Evolutionary conservation across 345 rosid genomes (phyloP).

Genomic region (Ceriops zippeliana): DNA sequence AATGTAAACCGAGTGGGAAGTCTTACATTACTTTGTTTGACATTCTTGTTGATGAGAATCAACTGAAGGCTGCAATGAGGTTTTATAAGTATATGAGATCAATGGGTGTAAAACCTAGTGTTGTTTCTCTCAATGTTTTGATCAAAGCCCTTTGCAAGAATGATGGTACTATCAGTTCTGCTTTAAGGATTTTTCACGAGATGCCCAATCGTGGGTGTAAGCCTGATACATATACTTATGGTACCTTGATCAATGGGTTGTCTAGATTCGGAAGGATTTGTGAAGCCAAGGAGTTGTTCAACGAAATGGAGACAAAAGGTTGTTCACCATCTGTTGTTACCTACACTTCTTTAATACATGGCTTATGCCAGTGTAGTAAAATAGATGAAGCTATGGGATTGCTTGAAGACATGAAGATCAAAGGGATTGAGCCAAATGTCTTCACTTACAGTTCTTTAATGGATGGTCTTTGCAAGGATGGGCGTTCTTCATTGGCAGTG

Average conservation of each 20-base stretch:
- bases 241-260: conserved; percentile 82
- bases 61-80: conserved; percentile 52
- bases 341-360: conserved; percentile 65
- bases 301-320: conserved; percentile 68
- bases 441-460: conserved; percentile 78
- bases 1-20: conserved; percentile 52
- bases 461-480: conserved; percentile 79
- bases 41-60: conserved; percentile 80
- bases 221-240: conserved; percentile 86
- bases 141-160: conserved; percentile 84
- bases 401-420: conserved; percentile 66
- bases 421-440: conserved; percentile 77
- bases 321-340: conserved; percentile 83
- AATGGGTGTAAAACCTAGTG: conserved; percentile 53
- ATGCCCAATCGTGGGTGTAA: conserved; percentile 66
- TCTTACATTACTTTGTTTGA: conserved; percentile 54
- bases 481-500: conserved; percentile 54
- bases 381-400: conserved; percentile 58
- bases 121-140: conserved; percentile 74
- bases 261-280: conserved; percentile 55
- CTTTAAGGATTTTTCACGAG: conserved; percentile 65
- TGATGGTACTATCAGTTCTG: conserved; percentile 56
- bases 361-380: conserved; percentile 57
- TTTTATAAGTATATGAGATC: conserved; percentile 69
- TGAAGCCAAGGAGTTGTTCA: conserved; percentile 68